Evolutionary conservation across 2,329 filamentous ascomycete genomes (phyloP).

Genomic region (Didymella exigua): DNA sequence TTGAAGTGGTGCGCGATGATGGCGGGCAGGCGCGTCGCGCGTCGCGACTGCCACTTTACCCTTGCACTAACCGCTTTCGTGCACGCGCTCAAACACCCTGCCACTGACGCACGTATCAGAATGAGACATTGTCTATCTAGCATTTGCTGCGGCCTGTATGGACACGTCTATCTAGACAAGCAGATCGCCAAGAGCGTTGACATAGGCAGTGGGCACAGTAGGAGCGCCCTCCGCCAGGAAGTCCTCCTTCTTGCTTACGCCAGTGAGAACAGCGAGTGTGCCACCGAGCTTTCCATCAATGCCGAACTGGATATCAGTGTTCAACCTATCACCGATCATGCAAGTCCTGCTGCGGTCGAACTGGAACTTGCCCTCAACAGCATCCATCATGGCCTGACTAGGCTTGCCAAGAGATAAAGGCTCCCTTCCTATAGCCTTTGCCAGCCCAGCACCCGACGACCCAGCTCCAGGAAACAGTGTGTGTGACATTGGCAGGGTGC

Average conservation of each 20-base stretch:
- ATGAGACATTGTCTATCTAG: background rate
- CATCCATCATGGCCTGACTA: slow-evolving; percentile 99
- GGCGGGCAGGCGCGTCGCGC: slow-evolving; percentile 28
- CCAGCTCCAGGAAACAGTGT: slow-evolving; percentile 92
- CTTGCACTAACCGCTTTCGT: background rate
- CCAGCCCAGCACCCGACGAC: slow-evolving; percentile 76
- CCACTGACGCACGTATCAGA: background rate
- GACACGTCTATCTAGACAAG: slow-evolving; percentile 32
- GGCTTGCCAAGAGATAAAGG: slow-evolving; percentile 89
- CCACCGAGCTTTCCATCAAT: slow-evolving; percentile 89
- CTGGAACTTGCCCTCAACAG: slow-evolving; percentile 92
- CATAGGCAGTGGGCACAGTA: slow-evolving; percentile 79
- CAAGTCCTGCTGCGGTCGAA: slow-evolving; percentile 84
- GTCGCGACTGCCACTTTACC: slow-evolving; percentile 20
- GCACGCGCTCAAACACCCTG: slow-evolving; percentile 3
- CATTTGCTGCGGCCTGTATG: background rate
- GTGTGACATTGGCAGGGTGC: slow-evolving; percentile 80
- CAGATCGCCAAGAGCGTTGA: slow-evolving; percentile 83
- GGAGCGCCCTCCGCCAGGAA: slow-evolving; percentile 72
- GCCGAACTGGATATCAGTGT: slow-evolving; percentile 96
- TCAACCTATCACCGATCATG: slow-evolving; percentile 93
- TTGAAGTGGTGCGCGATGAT: slow-evolving; percentile 12
- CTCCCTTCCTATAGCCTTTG: slow-evolving; percentile 65
- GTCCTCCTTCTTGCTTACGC: slow-evolving; percentile 84
- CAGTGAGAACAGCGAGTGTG: slow-evolving; percentile 87